phyloP scores from a whole-genome alignment of 2,329 filamentous ascomycete genomes.

The Apiospora rasikravindrae region DNA sequence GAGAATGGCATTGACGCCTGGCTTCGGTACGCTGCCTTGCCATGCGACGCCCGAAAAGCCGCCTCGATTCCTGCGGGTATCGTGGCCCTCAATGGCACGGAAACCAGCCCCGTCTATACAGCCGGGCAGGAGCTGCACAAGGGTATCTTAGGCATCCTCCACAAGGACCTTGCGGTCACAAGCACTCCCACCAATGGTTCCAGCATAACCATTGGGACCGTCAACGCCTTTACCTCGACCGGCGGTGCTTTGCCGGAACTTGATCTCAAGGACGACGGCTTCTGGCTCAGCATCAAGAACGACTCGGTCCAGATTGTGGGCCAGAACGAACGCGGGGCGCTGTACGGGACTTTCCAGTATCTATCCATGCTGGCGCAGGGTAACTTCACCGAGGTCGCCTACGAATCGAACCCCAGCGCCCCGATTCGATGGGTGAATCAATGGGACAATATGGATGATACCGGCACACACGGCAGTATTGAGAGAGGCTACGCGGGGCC shows the following conservation, averaged over 20 bases:
- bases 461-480: conserved; percentile 53
- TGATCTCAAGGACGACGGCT: conserved; percentile 61
- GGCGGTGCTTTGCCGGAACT: conserved; percentile 39
- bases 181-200: conserved; percentile 28
- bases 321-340: conserved; percentile 68
- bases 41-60: conserved; percentile 43
- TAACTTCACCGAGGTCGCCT: conserved; percentile 53
- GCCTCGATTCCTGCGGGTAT: conserved; percentile 53
- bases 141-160: conserved; percentile 63
- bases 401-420: conserved; percentile 55
- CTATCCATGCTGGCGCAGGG: conserved; percentile 59
- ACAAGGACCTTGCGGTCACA: conserved; percentile 47
- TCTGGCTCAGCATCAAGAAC: conserved; percentile 58
- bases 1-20: conserved; percentile 57
- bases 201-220: conserved; percentile 55
- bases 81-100: conserved; percentile 58
- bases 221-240: conserved; percentile 46
- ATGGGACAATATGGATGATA: conserved; percentile 70
- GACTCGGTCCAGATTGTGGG: conserved; percentile 62
- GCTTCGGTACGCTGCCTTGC: conserved; percentile 58
- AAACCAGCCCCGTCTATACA: conserved; percentile 60
- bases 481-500: conserved; percentile 71
- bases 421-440: conserved; percentile 72
- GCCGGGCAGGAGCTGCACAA: conserved; percentile 64
- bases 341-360: conserved; percentile 74